Conservation (phyloP, 495 filamentous ascomycete species). For the Halenospora varia region DNA sequence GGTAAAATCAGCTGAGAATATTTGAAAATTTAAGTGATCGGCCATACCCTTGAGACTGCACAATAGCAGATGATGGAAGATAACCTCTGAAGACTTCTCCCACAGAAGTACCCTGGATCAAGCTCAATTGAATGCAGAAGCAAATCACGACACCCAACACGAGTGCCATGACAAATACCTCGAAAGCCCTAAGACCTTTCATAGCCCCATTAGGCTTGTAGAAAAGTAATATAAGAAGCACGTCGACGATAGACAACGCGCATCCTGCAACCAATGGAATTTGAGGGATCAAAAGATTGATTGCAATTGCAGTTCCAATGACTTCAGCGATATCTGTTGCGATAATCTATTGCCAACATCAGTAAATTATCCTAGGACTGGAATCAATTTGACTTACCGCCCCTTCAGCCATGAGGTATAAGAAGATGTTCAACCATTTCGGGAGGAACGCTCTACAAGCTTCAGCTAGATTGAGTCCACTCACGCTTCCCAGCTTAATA, state of each 20-base stretch:
- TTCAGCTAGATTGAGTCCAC: conserved; percentile 75
- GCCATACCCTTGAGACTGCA: conserved; percentile 59
- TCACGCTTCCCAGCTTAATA: conserved; percentile 82
- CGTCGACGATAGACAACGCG: conserved; percentile 79
- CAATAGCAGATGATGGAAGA: conserved; percentile 70
- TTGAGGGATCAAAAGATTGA: conserved; percentile 72
- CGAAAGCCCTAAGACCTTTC: conserved; percentile 70
- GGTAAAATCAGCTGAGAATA: conserved; percentile 10
- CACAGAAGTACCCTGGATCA: conserved; percentile 63
- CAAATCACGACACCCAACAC: conserved; percentile 86
- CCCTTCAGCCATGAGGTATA: conserved; percentile 72
- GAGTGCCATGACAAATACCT: conserved; percentile 72
- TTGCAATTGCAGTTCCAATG: conserved; percentile 85
- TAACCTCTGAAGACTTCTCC: conserved; percentile 83
- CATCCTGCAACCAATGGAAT: conserved; percentile 85
- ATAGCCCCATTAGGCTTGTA: conserved; percentile 74
- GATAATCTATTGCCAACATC: conserved; percentile 49
- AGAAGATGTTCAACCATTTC: conserved; percentile 66
- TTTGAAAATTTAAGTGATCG: background rate
- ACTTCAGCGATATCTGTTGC: conserved; percentile 92
- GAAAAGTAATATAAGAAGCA: conserved; percentile 80
- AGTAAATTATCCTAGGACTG: conserved; percentile 1
- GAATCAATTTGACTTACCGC: conserved; percentile 35
- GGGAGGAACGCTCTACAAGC: conserved; percentile 74
- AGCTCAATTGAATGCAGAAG: conserved; percentile 83